Evolutionary conservation across 805 yeast species (phyloP).

Genomic region (Candida broadrunensis): DNA sequence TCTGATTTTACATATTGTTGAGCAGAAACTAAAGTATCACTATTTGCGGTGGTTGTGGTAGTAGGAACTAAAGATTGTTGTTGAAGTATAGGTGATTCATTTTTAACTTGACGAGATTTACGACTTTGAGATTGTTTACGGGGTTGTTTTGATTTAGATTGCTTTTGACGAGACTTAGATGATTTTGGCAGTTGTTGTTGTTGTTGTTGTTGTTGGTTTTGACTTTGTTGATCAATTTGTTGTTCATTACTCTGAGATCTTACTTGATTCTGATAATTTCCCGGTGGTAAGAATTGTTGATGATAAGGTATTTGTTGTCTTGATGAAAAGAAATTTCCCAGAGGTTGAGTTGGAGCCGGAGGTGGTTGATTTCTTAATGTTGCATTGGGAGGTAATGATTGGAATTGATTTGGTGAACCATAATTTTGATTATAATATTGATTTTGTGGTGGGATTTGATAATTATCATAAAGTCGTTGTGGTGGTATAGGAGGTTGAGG

Average conservation of each 20-base stretch:
- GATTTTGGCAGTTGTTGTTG: slow-evolving; percentile 1
- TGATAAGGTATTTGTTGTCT: slow-evolving; percentile 8
- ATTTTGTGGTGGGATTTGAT: slow-evolving; percentile 7
- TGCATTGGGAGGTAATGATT: slow-evolving; percentile 4
- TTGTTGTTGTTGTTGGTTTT: slow-evolving; percentile 6
- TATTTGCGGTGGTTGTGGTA: not conserved
- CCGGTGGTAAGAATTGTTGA: slow-evolving; percentile 7
- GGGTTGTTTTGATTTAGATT: slow-evolving; percentile 10
- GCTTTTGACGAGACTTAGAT: slow-evolving; percentile 5
- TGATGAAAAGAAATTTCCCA: slow-evolving; percentile 11
- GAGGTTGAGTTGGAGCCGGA: slow-evolving; percentile 5
- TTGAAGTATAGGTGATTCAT: not conserved
- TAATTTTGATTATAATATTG: slow-evolving; percentile 10
- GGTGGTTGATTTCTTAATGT: slow-evolving; percentile 2
- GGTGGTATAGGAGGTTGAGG: slow-evolving; percentile 9
- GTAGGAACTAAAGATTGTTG: not conserved
- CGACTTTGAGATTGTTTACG: slow-evolving; percentile 9
- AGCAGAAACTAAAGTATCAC: slow-evolving; percentile 34
- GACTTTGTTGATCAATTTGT: slow-evolving; percentile 1
- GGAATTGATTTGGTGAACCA: slow-evolving; percentile 1
- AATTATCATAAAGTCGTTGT: slow-evolving; percentile 12
- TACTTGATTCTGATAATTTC: slow-evolving; percentile 6
- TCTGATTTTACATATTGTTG: slow-evolving; percentile 48
- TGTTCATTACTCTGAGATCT: slow-evolving; percentile 7
- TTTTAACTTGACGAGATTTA: slow-evolving; percentile 1